Evolutionary conservation across 2,329 filamentous ascomycete species (phyloP).

Genomic region (Scolecobasidium constrictum): DNA sequence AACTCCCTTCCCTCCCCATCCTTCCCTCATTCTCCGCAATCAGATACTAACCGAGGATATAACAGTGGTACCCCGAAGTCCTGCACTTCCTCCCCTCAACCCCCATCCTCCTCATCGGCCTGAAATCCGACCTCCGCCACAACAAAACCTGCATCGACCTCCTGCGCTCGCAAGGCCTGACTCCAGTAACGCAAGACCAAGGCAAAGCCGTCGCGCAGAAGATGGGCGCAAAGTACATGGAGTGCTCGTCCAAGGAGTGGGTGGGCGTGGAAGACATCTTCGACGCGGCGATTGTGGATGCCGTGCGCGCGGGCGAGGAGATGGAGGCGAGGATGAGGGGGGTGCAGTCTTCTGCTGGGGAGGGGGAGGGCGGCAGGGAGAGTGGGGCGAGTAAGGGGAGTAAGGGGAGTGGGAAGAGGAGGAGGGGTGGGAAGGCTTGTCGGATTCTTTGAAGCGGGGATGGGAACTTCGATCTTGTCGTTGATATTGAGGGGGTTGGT

Average conservation of each 20-base stretch:
- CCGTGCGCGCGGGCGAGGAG: conserved; percentile 50
- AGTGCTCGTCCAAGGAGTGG: conserved; percentile 98
- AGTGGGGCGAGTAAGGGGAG: background rate
- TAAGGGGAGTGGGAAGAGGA: conserved; percentile 4
- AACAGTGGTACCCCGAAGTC: conserved; percentile 98
- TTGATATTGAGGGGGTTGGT: too few species aligned
- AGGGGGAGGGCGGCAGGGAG: background rate
- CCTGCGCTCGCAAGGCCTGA: conserved; percentile 94
- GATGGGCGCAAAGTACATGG: conserved; percentile 94
- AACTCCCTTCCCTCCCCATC: conserved; percentile 17
- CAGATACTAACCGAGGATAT: too few species aligned
- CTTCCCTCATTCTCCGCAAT: too few species aligned
- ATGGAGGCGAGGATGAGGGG: background rate
- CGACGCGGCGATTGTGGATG: conserved; percentile 78
- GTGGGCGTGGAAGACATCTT: conserved; percentile 94
- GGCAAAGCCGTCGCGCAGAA: conserved; percentile 78
- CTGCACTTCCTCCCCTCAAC: conserved; percentile 98
- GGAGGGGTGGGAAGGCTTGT: conserved; percentile 20
- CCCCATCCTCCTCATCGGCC: conserved; percentile 84
- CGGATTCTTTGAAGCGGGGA: conserved; percentile 24
- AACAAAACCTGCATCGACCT: conserved; percentile 98
- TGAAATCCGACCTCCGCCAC: conserved; percentile 92
- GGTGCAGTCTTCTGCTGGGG: background rate
- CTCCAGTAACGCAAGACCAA: conserved; percentile 85
- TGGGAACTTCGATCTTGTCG: background rate